Evolutionary conservation across 202 grass and related monocot species (phyloP), one percentile per base, ranked within the genome.

Genomic region (Schoenoplectus triqueter): DNA sequence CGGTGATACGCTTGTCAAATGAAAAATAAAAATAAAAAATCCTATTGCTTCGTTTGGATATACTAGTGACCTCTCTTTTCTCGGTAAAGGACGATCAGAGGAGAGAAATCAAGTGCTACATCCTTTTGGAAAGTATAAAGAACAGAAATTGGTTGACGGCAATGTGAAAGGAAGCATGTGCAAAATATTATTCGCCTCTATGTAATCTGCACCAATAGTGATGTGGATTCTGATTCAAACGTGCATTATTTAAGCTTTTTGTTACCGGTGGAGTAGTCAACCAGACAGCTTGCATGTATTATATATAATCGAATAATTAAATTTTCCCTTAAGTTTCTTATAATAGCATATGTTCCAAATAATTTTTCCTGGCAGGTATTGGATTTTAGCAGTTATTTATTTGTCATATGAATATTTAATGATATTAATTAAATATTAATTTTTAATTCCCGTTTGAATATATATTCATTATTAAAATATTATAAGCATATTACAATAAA

Each of bases 191-290:
- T 44, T 72, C 63, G 46, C 15, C 6, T 46, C 44, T 42, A 39
- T 69, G 44, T 78, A 21, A 81, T 46, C 73, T 79, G 61, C n/a
- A 44, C 44, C 40, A 69, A 85, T 70, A 70, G 83, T 66, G 49
- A 57, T 20, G 78, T 89, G 85, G 85, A 65, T 84, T 80, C 80
- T 77, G 87, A 94, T 91, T 91, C 89, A 89, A 85, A 31, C 75
- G 9, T 48, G 73, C 88, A 88, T 83, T 67, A 51, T n/a, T 64
- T 84, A 54, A 54, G 14, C 6, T 42, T 46, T 20, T 69, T 66
- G 5, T 68, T 44, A 17, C 75, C 63, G 66, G 71, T 86, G 71
- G 72, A 84, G 60, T 77, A 10, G 59, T 85, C 46, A 63, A 64
- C 73, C 17, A 57, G 41, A 42, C 50, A 59, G 40, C 20, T 59